phyloP scores from a whole-genome alignment of 805 yeast genomes.

The Kodamaea neixiangensis region DNA sequence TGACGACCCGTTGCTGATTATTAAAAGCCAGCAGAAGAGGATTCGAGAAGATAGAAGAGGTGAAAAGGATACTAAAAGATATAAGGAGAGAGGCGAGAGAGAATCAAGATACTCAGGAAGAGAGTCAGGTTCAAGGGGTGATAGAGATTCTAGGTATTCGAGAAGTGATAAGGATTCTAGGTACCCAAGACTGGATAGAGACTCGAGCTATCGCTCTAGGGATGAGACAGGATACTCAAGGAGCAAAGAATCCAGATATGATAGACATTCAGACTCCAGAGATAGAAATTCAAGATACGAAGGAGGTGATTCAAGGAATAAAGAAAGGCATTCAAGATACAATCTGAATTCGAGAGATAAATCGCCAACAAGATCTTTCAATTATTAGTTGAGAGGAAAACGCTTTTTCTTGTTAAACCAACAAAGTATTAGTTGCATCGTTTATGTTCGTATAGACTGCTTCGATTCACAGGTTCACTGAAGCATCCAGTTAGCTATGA shows the following conservation, averaged over 20 bases:
- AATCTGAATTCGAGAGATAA: constrained; percentile 4
- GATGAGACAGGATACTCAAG: background rate
- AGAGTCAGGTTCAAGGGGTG: background rate
- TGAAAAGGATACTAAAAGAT: background rate
- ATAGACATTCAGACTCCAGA: background rate
- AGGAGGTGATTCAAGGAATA: background rate
- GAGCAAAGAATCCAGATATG: background rate
- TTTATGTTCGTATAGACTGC: background rate
- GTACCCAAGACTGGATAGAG: background rate
- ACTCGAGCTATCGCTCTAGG: background rate
- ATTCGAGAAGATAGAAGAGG: constrained; percentile 16
- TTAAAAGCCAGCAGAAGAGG: constrained; percentile 27
- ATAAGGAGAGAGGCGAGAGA: constrained; percentile 6
- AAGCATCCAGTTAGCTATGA: no score
- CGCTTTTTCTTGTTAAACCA: background rate
- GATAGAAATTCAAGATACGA: background rate
- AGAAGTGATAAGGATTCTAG: background rate
- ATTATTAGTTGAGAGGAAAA: background rate
- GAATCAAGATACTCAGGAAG: background rate
- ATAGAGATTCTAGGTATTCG: constrained; percentile 1
- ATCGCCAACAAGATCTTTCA: constrained; percentile 8
- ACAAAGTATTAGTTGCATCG: no score
- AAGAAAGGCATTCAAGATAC: background rate
- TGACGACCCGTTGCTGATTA: constrained; percentile 55
- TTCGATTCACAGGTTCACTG: no score